Evolutionary conservation across 2,329 filamentous ascomycete species (phyloP).

Genomic region (Chaetomium sp.): DNA sequence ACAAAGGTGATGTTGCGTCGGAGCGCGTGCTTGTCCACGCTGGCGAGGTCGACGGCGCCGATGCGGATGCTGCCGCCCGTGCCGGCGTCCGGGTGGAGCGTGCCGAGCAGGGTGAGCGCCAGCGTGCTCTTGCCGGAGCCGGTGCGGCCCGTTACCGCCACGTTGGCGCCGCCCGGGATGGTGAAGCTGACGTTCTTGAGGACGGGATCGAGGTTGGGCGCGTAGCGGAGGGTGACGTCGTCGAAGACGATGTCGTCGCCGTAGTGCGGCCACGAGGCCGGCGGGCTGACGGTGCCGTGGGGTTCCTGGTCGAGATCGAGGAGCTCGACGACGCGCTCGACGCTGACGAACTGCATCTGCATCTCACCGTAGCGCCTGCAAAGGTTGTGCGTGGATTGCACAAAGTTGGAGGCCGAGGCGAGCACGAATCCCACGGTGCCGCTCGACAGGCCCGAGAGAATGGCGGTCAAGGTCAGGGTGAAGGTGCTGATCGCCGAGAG

Average conservation of each 20-base stretch:
- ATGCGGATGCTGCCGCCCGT: slow-evolving; percentile 54
- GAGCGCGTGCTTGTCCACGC: slow-evolving; percentile 57
- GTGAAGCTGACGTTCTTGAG: slow-evolving; percentile 68
- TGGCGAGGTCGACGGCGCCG: slow-evolving; percentile 55
- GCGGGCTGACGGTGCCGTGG: slow-evolving; percentile 66
- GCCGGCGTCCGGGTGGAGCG: slow-evolving; percentile 51
- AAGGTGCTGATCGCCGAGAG: slow-evolving; percentile 75
- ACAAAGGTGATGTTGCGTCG: slow-evolving; percentile 63
- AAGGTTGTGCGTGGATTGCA: slow-evolving; percentile 69
- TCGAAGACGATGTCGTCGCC: slow-evolving; percentile 75
- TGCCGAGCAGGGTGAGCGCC: slow-evolving; percentile 60
- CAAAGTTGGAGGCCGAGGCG: slow-evolving; percentile 69
- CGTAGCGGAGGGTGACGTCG: slow-evolving; percentile 76
- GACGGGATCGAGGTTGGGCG: slow-evolving; percentile 73
- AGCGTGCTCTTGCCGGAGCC: slow-evolving; percentile 85
- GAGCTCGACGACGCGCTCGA: slow-evolving; percentile 83
- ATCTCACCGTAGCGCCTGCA: slow-evolving; percentile 81
- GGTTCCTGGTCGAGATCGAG: slow-evolving; percentile 77
- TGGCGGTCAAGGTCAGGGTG: slow-evolving; percentile 70
- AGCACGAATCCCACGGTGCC: slow-evolving; percentile 84
- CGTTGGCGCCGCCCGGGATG: slow-evolving; percentile 66
- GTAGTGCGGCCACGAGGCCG: slow-evolving; percentile 74
- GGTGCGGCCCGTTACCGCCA: slow-evolving; percentile 76
- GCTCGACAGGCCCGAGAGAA: slow-evolving; percentile 73
- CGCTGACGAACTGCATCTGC: slow-evolving; percentile 89